Base-by-base conservation (phyloP, 2,329 filamentous ascomycete genomes). In the Aspergillus costaricaensis region DNA sequence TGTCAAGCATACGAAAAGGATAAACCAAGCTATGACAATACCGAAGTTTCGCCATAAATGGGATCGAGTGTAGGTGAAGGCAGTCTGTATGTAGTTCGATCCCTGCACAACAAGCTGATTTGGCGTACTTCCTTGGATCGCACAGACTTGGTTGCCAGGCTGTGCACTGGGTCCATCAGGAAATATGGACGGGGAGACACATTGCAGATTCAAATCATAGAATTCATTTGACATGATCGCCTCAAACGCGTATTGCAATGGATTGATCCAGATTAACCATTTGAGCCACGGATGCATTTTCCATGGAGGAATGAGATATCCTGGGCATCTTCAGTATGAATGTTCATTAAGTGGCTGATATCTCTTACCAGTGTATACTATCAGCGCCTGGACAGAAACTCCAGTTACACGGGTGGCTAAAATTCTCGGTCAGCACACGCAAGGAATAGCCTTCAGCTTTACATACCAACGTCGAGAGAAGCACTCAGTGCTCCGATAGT, bases 11-110 rank as follows among this genome's bases (percentile, higher is more conserved):
- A 96, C 81, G 78, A 96, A 96, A 61, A 87, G 86, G 43, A 89
- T 76, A 57, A 96, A 91, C 63, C 96, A 84, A 1, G 82, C 87
- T 10, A 92, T 72, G 62, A 96, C 87, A 64, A 96, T 95, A 1
- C 90, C 91, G 73, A 90, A 91, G 75, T 95, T 92, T 1, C 86
- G 79, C 87, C 87, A 90, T 0, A 89, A 70, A 66, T 89, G 86
- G 1, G 79, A 73, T 10, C 83, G 76, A 2, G 77, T 81, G 66
- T 88, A 88, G 0, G 76, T 79, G 65, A 81, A 88, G 0, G 82
- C 80, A 1, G 79, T 73, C 14, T 77, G 47, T n/a, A 88, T 85
- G 65, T 88, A 89, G 51, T 79, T 77, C 0, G 80, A 75, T 2
- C 87, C 87, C 38, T 72, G 71, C 1, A 89, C 86, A 2, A 77